Conservation (phyloP, 495 filamentous ascomycete genomes). For the Durotheca rogersii region DNA sequence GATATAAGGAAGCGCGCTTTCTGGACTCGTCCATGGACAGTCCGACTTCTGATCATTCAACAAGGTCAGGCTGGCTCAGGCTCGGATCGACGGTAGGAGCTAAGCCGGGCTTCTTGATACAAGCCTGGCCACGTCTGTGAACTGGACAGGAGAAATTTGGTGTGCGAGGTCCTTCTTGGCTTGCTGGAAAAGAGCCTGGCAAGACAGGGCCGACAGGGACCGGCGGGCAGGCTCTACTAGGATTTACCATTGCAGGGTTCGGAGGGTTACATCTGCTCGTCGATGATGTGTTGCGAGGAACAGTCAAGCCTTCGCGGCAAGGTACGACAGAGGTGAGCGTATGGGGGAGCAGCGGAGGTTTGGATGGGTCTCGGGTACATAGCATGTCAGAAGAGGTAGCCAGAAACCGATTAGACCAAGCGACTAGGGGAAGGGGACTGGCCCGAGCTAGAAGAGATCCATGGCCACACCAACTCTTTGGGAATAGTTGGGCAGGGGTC, state of each 20-base stretch:
- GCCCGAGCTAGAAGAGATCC: conserved; percentile 31
- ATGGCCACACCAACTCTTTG: conserved; percentile 34
- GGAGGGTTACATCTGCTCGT: conserved; percentile 49
- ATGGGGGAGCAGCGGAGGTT: conserved; percentile 36
- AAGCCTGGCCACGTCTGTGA: conserved; percentile 50
- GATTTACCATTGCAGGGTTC: conserved; percentile 38
- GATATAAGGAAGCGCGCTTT: conserved; percentile 49
- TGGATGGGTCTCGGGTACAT: conserved; percentile 34
- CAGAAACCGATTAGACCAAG: conserved; percentile 34
- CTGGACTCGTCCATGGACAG: conserved; percentile 36
- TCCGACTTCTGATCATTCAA: conserved; percentile 41
- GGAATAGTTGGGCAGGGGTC: conserved; percentile 34
- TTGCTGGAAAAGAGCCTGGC: conserved; percentile 41
- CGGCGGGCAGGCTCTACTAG: conserved; percentile 38
- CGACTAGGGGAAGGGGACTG: conserved; percentile 31
- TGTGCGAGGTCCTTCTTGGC: conserved; percentile 49
- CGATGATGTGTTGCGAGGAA: conserved; percentile 44
- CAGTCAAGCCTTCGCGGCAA: conserved; percentile 24
- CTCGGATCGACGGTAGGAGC: conserved; percentile 54
- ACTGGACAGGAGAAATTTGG: conserved; percentile 42
- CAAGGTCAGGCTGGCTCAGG: conserved; percentile 47
- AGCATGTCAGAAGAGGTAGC: conserved; percentile 33
- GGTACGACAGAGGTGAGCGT: conserved; percentile 28
- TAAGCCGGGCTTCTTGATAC: conserved; percentile 54
- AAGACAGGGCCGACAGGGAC: conserved; percentile 38